Base-by-base conservation (phyloP, 495 filamentous ascomycete species). In the Penicillium pulvis region DNA sequence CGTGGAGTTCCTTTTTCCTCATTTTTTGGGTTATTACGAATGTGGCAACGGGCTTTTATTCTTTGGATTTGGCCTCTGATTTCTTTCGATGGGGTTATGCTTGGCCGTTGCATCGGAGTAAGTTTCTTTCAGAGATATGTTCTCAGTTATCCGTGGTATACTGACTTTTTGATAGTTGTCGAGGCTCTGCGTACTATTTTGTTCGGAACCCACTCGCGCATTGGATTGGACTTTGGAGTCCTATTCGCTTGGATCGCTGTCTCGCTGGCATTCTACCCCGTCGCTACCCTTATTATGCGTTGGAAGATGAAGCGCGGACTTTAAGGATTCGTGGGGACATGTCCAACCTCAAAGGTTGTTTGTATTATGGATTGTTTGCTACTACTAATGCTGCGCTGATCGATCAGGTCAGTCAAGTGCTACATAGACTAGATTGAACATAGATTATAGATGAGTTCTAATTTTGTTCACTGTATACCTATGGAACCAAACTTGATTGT, bases 11-110 rank as follows among this genome's bases (percentile, higher is more conserved):
- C 1, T 71, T 89, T 16, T 90, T 87, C 80, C 67, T 91, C 4
- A 88, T 91, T 57, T 90, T 90, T 65, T 90, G 87, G 88, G 85
- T 90, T 28, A 88, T 90, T 51, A 85, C 83, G 3, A 90, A 90
- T 65, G 85, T 90, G 4, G 69, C 79, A 0, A 88, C 85, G 0
- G 76, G 78, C 0, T 90, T 91, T 68, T 88, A 90, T 71, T 63
- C 78, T 1, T 63, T 90, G 26, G 81, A 81, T 33, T 56, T 90
- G 20, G 81, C 83, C 8, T 80, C 84, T 1, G 70, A 67, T 0
- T 88, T 89, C 67, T 90, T 85, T 67, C 62, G 69, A 2, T 90
- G 87, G 84, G 88, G 87, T 0, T 87, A 87, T 74, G 87, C 84
- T 9, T 90, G 86, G 86, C 87, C 87, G n/a, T 71, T 90, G 67